These are phyloP conservation scores for Volutella citrinella DNA, from an alignment of 2,329 filamentous ascomycete species.

Conservation along the genomic window DNA sequence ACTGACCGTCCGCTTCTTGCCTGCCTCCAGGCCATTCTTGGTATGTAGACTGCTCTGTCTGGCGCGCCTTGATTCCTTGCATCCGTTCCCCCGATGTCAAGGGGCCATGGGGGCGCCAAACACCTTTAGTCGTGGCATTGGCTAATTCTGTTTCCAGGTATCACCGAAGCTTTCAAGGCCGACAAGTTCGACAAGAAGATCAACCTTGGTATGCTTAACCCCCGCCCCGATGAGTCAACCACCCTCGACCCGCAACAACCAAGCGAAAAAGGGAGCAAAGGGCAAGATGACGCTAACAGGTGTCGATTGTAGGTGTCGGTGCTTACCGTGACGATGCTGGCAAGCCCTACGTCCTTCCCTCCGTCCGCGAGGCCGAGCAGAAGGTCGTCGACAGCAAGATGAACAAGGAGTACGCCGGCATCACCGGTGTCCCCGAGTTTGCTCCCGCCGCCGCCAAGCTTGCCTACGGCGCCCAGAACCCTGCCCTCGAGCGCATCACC, in stretches of 20 bases:
- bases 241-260: no score
- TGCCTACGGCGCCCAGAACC: conserved; percentile 81
- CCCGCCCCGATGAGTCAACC: no score
- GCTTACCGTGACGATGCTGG: conserved; percentile 98
- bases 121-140: no score
- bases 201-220: conserved; percentile 70
- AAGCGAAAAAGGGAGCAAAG: no score
- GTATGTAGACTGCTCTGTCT: conserved; percentile 44
- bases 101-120: conserved; percentile 8
- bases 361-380: conserved; percentile 84
- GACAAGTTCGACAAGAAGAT: conserved; percentile 94
- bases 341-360: conserved; percentile 96
- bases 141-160: conserved; percentile 52
- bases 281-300: no score
- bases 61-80: conserved; percentile 18
- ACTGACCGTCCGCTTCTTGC: conserved; percentile 20
- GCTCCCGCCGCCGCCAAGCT: conserved; percentile 87
- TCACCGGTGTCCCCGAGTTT: conserved; percentile 93
- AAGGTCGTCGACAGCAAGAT: conserved; percentile 73
- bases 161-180: conserved; percentile 99
- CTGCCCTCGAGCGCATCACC: conserved; percentile 74
- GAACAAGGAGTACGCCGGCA: conserved; percentile 98
- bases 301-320: conserved; percentile 69
- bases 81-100: conserved; percentile 10
- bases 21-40: conserved; percentile 66